Evolutionary conservation across 129 eudicot genomes (phyloP).

Genomic region (Helianthus tuberosus): DNA sequence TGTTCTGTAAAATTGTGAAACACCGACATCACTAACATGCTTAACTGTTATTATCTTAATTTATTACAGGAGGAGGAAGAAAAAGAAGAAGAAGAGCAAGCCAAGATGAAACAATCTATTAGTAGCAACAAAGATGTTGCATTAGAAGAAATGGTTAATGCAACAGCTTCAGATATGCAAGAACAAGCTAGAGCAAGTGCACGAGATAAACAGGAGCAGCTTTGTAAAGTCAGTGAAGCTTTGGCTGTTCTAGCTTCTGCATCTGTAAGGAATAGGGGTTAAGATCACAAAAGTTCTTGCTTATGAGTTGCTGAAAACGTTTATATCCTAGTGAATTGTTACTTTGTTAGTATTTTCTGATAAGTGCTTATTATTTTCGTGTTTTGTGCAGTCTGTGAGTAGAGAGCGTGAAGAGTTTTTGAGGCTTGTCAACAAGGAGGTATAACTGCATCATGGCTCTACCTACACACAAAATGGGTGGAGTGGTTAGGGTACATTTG

Average conservation of each 20-base stretch:
- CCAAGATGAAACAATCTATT: slow-evolving; percentile 59
- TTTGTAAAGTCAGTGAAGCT: slow-evolving; percentile 93
- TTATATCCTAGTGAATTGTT: slow-evolving; percentile 13
- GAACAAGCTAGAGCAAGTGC: slow-evolving; percentile 65
- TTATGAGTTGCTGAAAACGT: slow-evolving; percentile 9
- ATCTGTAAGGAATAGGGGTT: slow-evolving; percentile 60
- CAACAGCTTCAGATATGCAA: slow-evolving; percentile 71
- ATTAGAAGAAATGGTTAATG: slow-evolving; percentile 74
- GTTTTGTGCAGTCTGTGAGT: slow-evolving; percentile 81
- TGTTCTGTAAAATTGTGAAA: not conserved
- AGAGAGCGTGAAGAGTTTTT: slow-evolving; percentile 96
- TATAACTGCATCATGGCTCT: slow-evolving; percentile 26
- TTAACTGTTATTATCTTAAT: slow-evolving; percentile 8
- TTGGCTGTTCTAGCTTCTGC: slow-evolving; percentile 97
- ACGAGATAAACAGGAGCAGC: slow-evolving; percentile 84
- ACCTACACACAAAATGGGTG: not conserved
- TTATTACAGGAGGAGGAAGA: slow-evolving; percentile 85
- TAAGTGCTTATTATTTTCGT: slow-evolving; percentile 13
- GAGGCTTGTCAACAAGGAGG: slow-evolving; percentile 95
- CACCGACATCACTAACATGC: not conserved
- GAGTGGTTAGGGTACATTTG: not conserved
- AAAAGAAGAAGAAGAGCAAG: slow-evolving; percentile 81
- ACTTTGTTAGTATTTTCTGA: slow-evolving; percentile 8
- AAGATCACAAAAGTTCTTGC: not conserved
- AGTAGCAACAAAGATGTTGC: slow-evolving; percentile 63